These are phyloP conservation scores for Xerocomus tenax DNA, from an alignment of 1,284 basidiomycete genomes.

Conservation along the genomic window DNA sequence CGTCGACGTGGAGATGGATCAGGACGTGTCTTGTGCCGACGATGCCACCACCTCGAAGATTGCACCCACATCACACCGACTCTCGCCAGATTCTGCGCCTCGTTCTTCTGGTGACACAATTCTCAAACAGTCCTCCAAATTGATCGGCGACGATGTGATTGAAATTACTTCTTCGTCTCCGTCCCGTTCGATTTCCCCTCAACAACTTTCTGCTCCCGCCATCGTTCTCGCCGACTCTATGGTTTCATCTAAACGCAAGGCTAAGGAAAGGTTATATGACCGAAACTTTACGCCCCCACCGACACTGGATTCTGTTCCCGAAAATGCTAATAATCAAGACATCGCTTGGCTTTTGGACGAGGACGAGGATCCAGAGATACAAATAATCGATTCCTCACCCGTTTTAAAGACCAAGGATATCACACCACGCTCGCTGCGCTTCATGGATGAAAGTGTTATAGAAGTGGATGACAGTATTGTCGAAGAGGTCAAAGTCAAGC, in stretches of 20 bases:
- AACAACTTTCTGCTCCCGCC: not conserved
- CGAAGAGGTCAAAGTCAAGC: slow-evolving; percentile 8
- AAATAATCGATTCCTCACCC: slow-evolving; percentile 46
- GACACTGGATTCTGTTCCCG: not conserved
- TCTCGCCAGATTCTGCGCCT: slow-evolving; percentile 19
- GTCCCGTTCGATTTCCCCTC: slow-evolving; percentile 13
- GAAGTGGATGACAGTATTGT: slow-evolving; percentile 9
- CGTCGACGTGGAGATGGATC: slow-evolving; percentile 48
- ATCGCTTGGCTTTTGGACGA: slow-evolving; percentile 63
- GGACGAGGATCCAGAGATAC: slow-evolving; percentile 45
- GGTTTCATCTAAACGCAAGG: slow-evolving; percentile 2
- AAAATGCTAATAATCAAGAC: slow-evolving; percentile 25
- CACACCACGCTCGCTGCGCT: not conserved
- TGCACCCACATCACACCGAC: slow-evolving; percentile 1
- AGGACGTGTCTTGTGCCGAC: slow-evolving; percentile 15
- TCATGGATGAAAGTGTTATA: slow-evolving; percentile 7
- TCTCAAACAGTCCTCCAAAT: slow-evolving; percentile 17
- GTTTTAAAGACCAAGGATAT: slow-evolving; percentile 5
- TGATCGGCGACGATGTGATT: slow-evolving; percentile 22
- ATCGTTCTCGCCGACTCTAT: not conserved
- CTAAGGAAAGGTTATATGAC: slow-evolving; percentile 10
- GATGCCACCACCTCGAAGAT: slow-evolving; percentile 4
- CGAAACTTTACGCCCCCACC: not conserved
- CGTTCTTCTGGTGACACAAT: slow-evolving; percentile 13
- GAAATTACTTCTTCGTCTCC: slow-evolving; percentile 28